phyloP scores from a whole-genome alignment of 2,329 filamentous ascomycete species.

The Nannizziopsis barbatae region DNA sequence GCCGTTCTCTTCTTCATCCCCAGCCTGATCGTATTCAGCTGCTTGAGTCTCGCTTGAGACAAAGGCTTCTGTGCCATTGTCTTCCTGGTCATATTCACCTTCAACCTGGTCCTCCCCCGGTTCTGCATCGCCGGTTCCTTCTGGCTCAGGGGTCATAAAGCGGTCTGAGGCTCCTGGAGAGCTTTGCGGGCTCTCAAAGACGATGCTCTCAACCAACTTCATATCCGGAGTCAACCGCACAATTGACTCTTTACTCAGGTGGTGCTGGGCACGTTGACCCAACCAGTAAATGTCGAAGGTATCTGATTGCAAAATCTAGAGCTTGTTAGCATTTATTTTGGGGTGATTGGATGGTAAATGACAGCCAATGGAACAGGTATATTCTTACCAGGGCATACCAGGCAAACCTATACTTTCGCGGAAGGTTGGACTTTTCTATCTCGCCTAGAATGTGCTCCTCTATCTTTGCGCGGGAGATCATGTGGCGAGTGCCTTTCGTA shows the following conservation, averaged over 20 bases:
- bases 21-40: neutral
- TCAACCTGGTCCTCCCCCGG: neutral
- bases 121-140: neutral
- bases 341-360: neutral
- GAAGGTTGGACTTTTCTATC: slow-evolving; percentile 18
- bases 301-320: slow-evolving; percentile 19
- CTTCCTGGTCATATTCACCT: neutral
- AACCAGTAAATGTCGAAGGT: slow-evolving; percentile 21
- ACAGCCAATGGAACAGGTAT: neutral
- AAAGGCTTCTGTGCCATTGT: neutral
- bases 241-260: slow-evolving; percentile 15
- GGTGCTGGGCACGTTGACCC: slow-evolving; percentile 14
- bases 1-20: no score
- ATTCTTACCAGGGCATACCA: slow-evolving; percentile 19
- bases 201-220: slow-evolving; percentile 9
- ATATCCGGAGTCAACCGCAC: slow-evolving; percentile 15
- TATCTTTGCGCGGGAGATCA: slow-evolving; percentile 19
- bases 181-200: slow-evolving; percentile 4
- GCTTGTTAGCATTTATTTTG: neutral
- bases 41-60: neutral
- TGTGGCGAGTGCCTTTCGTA: slow-evolving; percentile 9
- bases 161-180: slow-evolving; percentile 6
- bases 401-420: slow-evolving; percentile 17
- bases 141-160: neutral
- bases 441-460: slow-evolving; percentile 18